Evolutionary conservation across 768 basidiomycete species (phyloP).

Genomic region (Russula compacta): DNA sequence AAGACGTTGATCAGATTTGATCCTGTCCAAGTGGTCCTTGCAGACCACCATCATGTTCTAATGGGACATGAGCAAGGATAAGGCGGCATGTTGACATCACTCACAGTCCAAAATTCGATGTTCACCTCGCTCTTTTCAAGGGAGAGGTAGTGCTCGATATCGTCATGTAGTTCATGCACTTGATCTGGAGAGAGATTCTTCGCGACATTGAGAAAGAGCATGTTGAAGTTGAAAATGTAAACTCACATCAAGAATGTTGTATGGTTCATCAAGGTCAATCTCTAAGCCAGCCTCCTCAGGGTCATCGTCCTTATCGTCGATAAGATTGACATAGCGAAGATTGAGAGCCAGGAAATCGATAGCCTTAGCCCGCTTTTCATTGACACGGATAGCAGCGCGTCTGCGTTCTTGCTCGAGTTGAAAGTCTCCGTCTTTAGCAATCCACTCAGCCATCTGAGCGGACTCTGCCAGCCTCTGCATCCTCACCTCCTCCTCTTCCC

Average conservation of each 20-base stretch:
- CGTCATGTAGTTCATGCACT: constrained; percentile 87
- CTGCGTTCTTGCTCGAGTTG: constrained; percentile 89
- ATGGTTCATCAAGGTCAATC: constrained; percentile 97
- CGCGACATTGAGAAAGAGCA: constrained; percentile 2
- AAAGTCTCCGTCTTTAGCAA: constrained; percentile 94
- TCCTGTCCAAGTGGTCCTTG: constrained; percentile 76
- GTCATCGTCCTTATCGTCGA: constrained; percentile 56
- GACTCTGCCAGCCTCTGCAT: constrained; percentile 89
- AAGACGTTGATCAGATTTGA: constrained; percentile 52
- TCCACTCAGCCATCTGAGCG: constrained; percentile 97
- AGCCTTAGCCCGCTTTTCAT: constrained; percentile 97
- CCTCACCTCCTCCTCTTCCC: constrained; percentile 88
- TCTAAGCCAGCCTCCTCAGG: constrained; percentile 84
- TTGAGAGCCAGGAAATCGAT: constrained; percentile 96
- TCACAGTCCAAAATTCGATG: constrained; percentile 95
- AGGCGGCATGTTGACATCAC: constrained; percentile 21
- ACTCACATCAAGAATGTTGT: constrained; percentile 91
- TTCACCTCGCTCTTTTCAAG: constrained; percentile 79
- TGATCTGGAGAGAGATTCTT: constrained; percentile 82
- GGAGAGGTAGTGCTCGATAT: constrained; percentile 85
- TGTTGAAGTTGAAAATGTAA: neutral
- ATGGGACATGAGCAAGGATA: neutral
- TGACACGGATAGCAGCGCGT: constrained; percentile 87
- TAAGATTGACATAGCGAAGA: constrained; percentile 79
- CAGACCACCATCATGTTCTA: constrained; percentile 98